phyloP scores from a whole-genome alignment of 768 basidiomycete genomes.

The Tulasnella sp. region DNA sequence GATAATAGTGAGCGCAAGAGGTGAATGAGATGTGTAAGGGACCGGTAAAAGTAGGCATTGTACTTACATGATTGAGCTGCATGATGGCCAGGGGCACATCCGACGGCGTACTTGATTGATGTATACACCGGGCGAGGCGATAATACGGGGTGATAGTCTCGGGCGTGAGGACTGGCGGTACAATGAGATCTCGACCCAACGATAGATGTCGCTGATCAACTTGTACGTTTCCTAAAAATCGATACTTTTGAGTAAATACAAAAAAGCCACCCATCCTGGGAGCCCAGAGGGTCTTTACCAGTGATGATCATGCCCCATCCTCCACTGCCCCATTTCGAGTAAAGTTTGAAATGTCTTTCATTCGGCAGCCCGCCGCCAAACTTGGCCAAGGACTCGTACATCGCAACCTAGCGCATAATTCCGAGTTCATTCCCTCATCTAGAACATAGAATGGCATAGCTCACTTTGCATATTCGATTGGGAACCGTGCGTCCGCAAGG shows the following conservation, averaged over 20 bases:
- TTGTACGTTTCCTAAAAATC: slow-evolving; percentile 45
- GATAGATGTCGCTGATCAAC: slow-evolving; percentile 51
- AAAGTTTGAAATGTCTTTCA: slow-evolving; percentile 47
- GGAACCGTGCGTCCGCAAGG: slow-evolving; percentile 21
- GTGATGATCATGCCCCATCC: slow-evolving; percentile 85
- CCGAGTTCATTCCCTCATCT: neutral
- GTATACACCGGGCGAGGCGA: slow-evolving; percentile 44
- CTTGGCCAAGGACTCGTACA: slow-evolving; percentile 73
- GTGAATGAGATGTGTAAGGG: neutral
- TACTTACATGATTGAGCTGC: slow-evolving; percentile 58
- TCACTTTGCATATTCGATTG: slow-evolving; percentile 41
- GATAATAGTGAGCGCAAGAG: neutral
- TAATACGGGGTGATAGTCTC: slow-evolving; percentile 41
- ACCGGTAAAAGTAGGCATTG: slow-evolving; percentile 25
- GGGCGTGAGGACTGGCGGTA: slow-evolving; percentile 37
- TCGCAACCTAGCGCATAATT: slow-evolving; percentile 48
- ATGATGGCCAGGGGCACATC: slow-evolving; percentile 46
- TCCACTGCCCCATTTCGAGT: slow-evolving; percentile 60
- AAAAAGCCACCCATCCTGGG: neutral
- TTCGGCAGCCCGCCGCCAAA: slow-evolving; percentile 66
- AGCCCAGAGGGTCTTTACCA: slow-evolving; percentile 31
- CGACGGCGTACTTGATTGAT: neutral
- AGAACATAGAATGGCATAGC: slow-evolving; percentile 11
- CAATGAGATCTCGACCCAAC: slow-evolving; percentile 59
- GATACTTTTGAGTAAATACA: too few species aligned